A percentile compares a stretch with the other conserved stretches of the same genome.
Conservation (phyloP, 2,329 filamentous ascomycete genomes). For the Ophiostoma piceae region DNA sequence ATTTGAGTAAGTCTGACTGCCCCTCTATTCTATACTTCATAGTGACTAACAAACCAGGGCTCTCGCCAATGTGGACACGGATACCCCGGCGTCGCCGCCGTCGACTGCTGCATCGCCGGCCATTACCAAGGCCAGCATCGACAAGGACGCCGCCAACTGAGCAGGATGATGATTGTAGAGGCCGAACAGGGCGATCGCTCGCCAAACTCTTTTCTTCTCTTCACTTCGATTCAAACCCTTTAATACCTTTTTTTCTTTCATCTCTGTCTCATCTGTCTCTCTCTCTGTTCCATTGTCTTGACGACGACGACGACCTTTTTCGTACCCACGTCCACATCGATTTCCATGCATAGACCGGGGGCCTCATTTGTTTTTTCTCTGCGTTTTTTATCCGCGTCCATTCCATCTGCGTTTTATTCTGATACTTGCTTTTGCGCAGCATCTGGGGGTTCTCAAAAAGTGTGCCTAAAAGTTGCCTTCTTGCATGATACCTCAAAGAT, state of each 20-base stretch:
- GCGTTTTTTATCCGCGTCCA: too few species aligned
- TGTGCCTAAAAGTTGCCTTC: conserved; percentile 45
- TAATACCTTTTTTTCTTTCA: conserved; percentile 20
- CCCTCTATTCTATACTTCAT: too few species aligned
- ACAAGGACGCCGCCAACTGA: conserved; percentile 36
- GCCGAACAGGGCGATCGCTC: conserved; percentile 35
- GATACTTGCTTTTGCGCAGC: conserved; percentile 16
- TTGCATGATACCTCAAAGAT: conserved; percentile 46
- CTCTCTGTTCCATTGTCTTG: conserved; percentile 31
- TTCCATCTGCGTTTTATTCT: background rate
- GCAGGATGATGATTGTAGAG: conserved; percentile 46
- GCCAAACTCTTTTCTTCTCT: conserved; percentile 27
- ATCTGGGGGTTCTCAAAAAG: conserved; percentile 39
- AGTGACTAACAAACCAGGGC: conserved; percentile 41
- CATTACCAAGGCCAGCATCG: conserved; percentile 57
- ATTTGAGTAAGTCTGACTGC: conserved; percentile 95
- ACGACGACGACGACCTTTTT: conserved; percentile 27
- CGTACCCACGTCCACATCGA: conserved; percentile 10
- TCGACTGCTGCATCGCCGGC: conserved; percentile 63
- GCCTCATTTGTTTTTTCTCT: background rate
- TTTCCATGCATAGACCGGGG: conserved; percentile 43
- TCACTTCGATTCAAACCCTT: conserved; percentile 27
- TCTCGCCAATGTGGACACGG: conserved; percentile 57
- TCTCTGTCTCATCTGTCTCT: conserved; percentile 13
- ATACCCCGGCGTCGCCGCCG: conserved; percentile 64